Conservation (phyloP, 2,329 filamentous ascomycete species). For the Fusarium humuli region DNA sequence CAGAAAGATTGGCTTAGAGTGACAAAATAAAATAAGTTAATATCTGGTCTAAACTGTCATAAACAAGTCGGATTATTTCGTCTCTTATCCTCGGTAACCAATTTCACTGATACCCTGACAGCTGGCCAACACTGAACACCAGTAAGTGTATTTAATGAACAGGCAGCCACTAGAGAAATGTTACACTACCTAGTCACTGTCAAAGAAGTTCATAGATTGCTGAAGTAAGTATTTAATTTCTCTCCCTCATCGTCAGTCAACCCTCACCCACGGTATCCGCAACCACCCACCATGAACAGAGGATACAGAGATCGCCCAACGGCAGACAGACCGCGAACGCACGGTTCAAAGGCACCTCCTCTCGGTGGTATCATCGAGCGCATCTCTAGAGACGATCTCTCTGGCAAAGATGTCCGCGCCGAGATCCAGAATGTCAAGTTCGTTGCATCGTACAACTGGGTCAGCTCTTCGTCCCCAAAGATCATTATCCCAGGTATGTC, state of each 20-base stretch:
- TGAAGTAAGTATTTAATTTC: neutral
- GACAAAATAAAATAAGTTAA: neutral
- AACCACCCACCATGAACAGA: constrained; percentile 1
- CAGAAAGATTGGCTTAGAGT: neutral
- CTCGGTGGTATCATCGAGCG: constrained; percentile 42
- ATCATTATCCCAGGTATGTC: constrained; percentile 58
- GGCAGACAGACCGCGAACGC: too few relatives aligned
- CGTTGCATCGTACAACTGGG: constrained; percentile 64
- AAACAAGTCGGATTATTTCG: neutral
- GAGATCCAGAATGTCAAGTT: constrained; percentile 54
- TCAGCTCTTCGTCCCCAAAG: constrained; percentile 54
- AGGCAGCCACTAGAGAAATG: neutral
- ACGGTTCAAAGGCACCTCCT: constrained; percentile 20
- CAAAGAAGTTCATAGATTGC: neutral
- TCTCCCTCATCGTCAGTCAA: neutral
- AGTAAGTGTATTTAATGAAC: constrained; percentile 32
- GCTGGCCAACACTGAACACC: neutral
- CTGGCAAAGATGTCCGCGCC: neutral
- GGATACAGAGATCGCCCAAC: too few relatives aligned
- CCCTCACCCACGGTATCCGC: neutral
- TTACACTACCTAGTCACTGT: neutral
- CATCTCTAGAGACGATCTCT: constrained; percentile 24
- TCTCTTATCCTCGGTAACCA: neutral
- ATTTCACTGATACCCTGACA: rapidly evolving
- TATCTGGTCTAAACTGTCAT: neutral